Evolutionary conservation across 768 basidiomycete species (phyloP), one percentile per base, ranked within the genome.

Genomic region (Phylloporus rhodoxanthus): DNA sequence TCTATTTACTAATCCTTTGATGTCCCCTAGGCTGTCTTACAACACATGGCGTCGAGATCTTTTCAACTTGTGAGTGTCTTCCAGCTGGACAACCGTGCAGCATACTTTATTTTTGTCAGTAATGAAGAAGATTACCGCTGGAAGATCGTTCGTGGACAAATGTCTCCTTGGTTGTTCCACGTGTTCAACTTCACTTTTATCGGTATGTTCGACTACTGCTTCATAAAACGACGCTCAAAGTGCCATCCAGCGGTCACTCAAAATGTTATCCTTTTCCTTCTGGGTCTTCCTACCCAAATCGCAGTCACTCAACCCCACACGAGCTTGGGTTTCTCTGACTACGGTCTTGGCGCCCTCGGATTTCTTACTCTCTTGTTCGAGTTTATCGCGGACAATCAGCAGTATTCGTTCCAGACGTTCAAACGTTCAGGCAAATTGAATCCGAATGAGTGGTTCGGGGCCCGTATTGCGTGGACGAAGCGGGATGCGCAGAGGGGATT

Each of bases 51-150:
- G 91, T 30, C 78, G 95, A 44, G 95, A 90, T 3, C 72, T 95
- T 6, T 91, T 91, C 61, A 75, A 67, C 43, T 65, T 84, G 87
- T 89, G 57, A 49, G 82, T 67, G 4, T 36, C 14, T 41, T 3
- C 36, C 8, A 7, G 28, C 21, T 10, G 4, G 32, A 23, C 5
- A 3, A 5, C 19, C 11, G 10, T 23, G 15, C 2, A 2, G 19
- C 19, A 43, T 2, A 56, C 21, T 3, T 2, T 14, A 43, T 29
- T 14, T 48, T 5, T 51, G 2, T 17, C 32, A 90, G 87, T 7
- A 75, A 78, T 23, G 89, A 88, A 21, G 92, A 95, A 66, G 93
- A 96, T 66, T 97, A 97, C 61, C 85, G 95, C 23, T 97, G 94
- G 90, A 79, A 73, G 2, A 70, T 91, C 32, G 74, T 96, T 13